phyloP scores from a whole-genome alignment of 345 rosid genomes.

The Melaleuca quinquenervia region DNA sequence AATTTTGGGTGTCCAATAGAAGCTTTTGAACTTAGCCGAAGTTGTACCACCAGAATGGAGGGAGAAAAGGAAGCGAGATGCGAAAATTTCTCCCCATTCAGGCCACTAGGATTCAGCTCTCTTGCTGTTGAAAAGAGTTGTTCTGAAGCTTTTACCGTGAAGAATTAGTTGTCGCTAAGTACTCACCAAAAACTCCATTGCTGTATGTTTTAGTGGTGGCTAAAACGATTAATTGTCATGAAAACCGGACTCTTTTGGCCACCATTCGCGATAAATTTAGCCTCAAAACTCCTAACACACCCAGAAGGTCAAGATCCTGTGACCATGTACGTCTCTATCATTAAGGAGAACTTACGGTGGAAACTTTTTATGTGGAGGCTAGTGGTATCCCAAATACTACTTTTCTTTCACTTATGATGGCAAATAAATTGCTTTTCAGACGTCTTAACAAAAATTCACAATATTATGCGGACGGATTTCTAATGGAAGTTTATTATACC shows the following conservation, averaged over 20 bases:
- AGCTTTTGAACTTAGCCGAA: not conserved
- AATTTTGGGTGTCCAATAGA: not conserved
- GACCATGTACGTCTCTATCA: not conserved
- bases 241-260: no score
- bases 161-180: no score
- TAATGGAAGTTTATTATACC: not conserved
- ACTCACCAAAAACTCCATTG: no score
- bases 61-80: not conserved
- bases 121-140: not conserved
- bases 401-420: not conserved
- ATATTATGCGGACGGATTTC: no score
- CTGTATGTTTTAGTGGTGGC: no score
- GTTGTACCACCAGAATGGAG: not conserved
- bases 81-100: not conserved
- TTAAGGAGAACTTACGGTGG: no score
- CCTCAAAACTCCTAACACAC: not conserved
- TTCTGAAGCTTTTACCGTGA: not conserved
- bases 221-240: no score
- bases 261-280: not conserved
- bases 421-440: not conserved
- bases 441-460: not conserved
- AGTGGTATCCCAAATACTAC: not conserved
- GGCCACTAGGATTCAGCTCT: not conserved
- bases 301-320: not conserved
- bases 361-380: not conserved